phyloP scores from a whole-genome alignment of 2,329 filamentous ascomycete genomes.

The Ambrosiella beaveri region DNA sequence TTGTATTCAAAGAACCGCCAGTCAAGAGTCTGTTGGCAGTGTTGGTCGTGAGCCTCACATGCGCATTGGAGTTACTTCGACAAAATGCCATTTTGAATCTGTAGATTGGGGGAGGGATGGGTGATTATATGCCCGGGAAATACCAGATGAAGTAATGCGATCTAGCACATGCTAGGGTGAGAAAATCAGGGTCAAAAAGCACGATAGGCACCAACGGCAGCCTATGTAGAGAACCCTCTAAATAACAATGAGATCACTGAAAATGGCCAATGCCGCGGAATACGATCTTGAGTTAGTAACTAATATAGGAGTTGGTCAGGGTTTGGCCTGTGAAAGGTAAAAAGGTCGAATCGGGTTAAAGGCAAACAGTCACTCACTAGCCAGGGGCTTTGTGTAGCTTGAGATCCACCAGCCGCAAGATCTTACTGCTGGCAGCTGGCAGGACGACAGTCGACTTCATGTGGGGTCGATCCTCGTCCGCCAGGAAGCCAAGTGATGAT shows the following conservation, averaged over 20 bases:
- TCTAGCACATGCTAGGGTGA: neutral
- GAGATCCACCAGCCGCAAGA: neutral
- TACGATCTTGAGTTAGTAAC: too few species aligned
- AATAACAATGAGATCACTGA: neutral
- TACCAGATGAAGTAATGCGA: too few species aligned
- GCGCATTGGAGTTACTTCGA: conserved; percentile 3
- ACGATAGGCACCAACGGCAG: neutral
- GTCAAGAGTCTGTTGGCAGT: neutral
- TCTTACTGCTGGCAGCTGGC: neutral
- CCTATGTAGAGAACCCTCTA: neutral
- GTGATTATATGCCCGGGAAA: too few species aligned
- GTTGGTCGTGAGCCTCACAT: conserved; percentile 1
- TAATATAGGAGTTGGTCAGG: neutral
- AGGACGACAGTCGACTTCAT: neutral
- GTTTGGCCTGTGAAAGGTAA: neutral
- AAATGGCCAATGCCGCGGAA: neutral
- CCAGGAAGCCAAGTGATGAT: neutral
- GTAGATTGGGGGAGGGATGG: neutral
- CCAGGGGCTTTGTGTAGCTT: conserved; percentile 1
- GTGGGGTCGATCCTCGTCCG: neutral
- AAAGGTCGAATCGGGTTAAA: neutral
- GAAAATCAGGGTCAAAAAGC: too few species aligned
- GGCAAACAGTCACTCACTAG: neutral
- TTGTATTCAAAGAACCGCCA: neutral
- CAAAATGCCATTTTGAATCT: conserved; percentile 4